A percentile compares a stretch with the other conserved stretches of the same genome.
Conservation (phyloP, 208 protist species). For the Angomonas deanei region DNA sequence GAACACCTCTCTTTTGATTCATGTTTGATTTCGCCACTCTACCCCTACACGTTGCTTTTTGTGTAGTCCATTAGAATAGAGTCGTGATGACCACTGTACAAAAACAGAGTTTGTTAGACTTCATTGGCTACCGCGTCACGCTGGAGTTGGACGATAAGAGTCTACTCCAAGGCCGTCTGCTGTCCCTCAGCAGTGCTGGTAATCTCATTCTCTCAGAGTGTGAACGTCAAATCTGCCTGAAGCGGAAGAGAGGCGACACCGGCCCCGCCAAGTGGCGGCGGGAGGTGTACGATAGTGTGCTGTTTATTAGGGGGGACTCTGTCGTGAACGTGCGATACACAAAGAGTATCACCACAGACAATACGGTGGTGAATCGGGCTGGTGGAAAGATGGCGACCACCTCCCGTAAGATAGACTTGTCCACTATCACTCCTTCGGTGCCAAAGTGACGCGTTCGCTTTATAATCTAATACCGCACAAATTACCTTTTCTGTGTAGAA, state of each 20-base stretch:
- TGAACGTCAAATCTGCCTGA: conserved; percentile 52
- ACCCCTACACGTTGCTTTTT: not conserved
- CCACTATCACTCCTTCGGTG: conserved; percentile 43
- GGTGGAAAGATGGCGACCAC: conserved; percentile 27
- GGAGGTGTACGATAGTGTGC: conserved; percentile 59
- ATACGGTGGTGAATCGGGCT: conserved; percentile 51
- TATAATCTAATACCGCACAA: no score
- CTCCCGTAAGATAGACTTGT: conserved; percentile 49
- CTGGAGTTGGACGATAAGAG: conserved; percentile 69
- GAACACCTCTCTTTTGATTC: not conserved
- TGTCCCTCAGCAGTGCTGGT: conserved; percentile 53
- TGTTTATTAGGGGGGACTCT: conserved; percentile 73
- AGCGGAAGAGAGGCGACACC: conserved; percentile 22
- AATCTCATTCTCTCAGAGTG: conserved; percentile 78
- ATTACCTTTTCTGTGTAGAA: no score
- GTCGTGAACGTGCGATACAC: conserved; percentile 54
- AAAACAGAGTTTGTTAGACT: conserved; percentile 38
- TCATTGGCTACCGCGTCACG: conserved; percentile 57
- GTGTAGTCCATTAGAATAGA: no score
- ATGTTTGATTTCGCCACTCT: not conserved
- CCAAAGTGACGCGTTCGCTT: not conserved
- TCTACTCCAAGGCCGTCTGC: conserved; percentile 59
- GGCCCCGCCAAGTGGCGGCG: conserved; percentile 17
- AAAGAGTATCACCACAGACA: conserved; percentile 60
- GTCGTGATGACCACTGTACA: no score